Evolutionary conservation across 441 rosid species (phyloP).

Genomic region (Croton setiger): DNA sequence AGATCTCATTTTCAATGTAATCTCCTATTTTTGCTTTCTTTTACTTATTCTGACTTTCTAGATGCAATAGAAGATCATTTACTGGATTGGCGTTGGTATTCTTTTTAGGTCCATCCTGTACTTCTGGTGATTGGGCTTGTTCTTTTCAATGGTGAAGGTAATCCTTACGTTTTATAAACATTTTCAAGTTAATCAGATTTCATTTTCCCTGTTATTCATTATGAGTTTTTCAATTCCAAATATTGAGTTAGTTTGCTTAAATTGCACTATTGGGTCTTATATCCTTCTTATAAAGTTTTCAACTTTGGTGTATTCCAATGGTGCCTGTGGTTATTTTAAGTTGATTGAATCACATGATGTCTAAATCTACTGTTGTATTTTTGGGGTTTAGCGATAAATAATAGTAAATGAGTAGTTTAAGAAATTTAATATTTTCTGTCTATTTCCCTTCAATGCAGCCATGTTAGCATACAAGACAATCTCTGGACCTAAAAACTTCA

Average conservation of each 20-base stretch:
- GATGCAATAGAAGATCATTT: background rate
- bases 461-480: conserved; percentile 79
- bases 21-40: background rate
- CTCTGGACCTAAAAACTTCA: conserved; percentile 65
- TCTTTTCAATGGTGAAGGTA: conserved; percentile 88
- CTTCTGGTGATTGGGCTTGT: conserved; percentile 69
- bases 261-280: background rate
- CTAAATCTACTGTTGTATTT: background rate
- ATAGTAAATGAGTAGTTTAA: background rate
- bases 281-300: background rate
- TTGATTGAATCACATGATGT: background rate
- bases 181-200: background rate
- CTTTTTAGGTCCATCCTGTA: conserved; percentile 77
- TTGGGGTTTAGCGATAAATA: background rate
- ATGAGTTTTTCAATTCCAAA: background rate
- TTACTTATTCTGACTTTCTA: background rate
- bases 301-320: background rate
- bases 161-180: too few species aligned
- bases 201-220: background rate
- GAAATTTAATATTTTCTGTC: conserved; percentile 3
- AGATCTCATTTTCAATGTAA: conserved; percentile 21
- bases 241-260: background rate
- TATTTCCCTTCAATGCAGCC: conserved; percentile 39
- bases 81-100: background rate
- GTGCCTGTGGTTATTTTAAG: background rate